Base-by-base conservation (phyloP, 139 green algal species). In the Micractinium conductrix region DNA sequence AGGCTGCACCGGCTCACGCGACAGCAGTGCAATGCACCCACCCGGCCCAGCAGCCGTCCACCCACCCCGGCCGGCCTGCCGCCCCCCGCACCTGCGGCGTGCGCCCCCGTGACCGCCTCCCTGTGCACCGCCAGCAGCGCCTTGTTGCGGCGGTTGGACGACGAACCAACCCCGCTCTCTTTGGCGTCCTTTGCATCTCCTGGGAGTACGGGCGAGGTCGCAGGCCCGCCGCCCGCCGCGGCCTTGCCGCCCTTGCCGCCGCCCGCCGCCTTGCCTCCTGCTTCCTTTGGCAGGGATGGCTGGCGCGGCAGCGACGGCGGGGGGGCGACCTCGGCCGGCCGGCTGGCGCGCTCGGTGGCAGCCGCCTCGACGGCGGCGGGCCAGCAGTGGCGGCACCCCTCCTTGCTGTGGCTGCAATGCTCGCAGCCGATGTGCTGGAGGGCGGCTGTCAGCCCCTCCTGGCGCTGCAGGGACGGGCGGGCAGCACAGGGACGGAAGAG, bases 331-430 rank as follows among this genome's bases (percentile, higher is more conserved):
- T 19, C 53, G 53, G 53, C n/a, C n/a, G n/a, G n/a, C n/a, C n/a
- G n/a, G n/a, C n/a, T n/a, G n/a, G n/a, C n/a, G n/a, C n/a, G n/a
- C n/a, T n/a, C n/a, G n/a, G n/a, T n/a, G n/a, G 35, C 21, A 7
- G 62, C 62, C 0, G 45, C 62, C 30, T 19, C n/a, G 14, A 74
- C n/a, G 0, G 62, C 62, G 0, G 17, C 78, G 0, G 78, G 78
- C 80, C 80, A 85, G 80, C 80, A 85, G 37, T 80, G 38, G 38
- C 53, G 48, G 80, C 80, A 85, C 48, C 80, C 80, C 38, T 67
- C 16, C 21, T 55, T 30, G 60, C 21, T 72, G 28, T 44, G 24
- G 33, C 19, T 35, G 69, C 80, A 85, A 19, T 24, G 40, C 28
- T 37, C 14, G 69, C 80, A 85, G 69, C 80, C 80, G 10, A 85